Conservation (phyloP, 1,284 basidiomycete genomes). For the Leccinum subatratum region DNA sequence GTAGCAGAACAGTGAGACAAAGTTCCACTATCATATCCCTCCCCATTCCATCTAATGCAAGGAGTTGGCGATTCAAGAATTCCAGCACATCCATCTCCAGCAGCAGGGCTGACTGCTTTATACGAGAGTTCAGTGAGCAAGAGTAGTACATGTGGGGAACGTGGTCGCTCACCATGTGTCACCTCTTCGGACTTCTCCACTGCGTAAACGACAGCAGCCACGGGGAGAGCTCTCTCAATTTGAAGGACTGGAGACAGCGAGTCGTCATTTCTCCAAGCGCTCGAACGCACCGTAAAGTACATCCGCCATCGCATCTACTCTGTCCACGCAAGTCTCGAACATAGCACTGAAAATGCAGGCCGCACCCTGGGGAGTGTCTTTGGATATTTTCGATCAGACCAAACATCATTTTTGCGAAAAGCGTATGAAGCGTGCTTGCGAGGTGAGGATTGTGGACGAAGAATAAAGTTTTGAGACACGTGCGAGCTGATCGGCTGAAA, state of each 20-base stretch:
- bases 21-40: conserved; percentile 95
- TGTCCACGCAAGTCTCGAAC: conserved; percentile 82
- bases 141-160: conserved; percentile 5
- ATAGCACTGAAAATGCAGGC: conserved; percentile 68
- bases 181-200: conserved; percentile 75
- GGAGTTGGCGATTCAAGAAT: conserved; percentile 86
- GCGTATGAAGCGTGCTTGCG: conserved; percentile 78
- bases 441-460: conserved; percentile 87
- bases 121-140: conserved; percentile 94
- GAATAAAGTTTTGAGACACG: conserved; percentile 84
- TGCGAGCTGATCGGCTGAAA: conserved; percentile 74
- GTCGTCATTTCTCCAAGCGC: conserved; percentile 42
- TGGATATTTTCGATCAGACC: conserved; percentile 85
- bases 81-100: conserved; percentile 99
- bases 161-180: conserved; percentile 52
- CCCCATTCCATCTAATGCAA: conserved; percentile 70
- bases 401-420: conserved; percentile 92
- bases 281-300: conserved; percentile 58
- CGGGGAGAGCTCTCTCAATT: conserved; percentile 78
- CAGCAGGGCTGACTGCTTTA: conserved; percentile 91
- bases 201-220: conserved; percentile 69
- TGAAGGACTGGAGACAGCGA: conserved; percentile 45
- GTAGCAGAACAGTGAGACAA: conserved; percentile 93
- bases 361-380: conserved; percentile 67
- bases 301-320: conserved; percentile 76